Evolutionary conservation across 2,329 filamentous ascomycete genomes (phyloP), one percentile per base, ranked within the genome.

Genomic region (Cryoendolithus antarcticus): DNA sequence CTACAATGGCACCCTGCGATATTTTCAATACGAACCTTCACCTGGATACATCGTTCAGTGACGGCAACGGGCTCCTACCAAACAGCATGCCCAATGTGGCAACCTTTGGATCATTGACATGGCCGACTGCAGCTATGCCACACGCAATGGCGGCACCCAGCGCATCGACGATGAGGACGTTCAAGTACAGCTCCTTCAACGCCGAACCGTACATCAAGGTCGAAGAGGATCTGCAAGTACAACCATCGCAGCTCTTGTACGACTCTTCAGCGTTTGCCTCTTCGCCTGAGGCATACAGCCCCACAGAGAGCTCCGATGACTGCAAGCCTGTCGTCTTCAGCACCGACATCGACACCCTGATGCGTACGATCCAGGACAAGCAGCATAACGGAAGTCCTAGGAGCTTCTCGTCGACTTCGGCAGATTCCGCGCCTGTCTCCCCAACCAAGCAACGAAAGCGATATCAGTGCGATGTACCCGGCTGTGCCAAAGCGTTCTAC

Each of bases 281-380:
- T 30, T 46, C 41, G 43, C 51, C 38, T 49, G 56, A 32, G 47
- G 73, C 40, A 12, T 38, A 69, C 57, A 63, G 63, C 47, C 62
- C 66, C 58, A 66, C 42, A 62, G 66, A 42, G 59, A 44, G 47
- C 9, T 46, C 69, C 15, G 55, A 60, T 15, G 55, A 56, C 13
- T 56, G 54, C 4, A 62, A 60, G 40, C 46, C 55, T 24, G 63
- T 75, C 30, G 70, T 74, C 44, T 89, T 88, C 57, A 72, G 75
- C n/a, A 94, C 86, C 0, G 76, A 85, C 43, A 78, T 95, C 30
- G 88, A 95, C 57, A 79, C 77, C 32, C 64, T 96, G 32, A 93
- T 95, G 86, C 86, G 81, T 60, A 76, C 81, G 1, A 89, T 95
- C 34, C 86, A 94, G 58, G 19, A 21, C 6, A 21, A 21, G 19